Conservation (phyloP, 805 yeast species). For the Pachysolen tannophilus region DNA sequence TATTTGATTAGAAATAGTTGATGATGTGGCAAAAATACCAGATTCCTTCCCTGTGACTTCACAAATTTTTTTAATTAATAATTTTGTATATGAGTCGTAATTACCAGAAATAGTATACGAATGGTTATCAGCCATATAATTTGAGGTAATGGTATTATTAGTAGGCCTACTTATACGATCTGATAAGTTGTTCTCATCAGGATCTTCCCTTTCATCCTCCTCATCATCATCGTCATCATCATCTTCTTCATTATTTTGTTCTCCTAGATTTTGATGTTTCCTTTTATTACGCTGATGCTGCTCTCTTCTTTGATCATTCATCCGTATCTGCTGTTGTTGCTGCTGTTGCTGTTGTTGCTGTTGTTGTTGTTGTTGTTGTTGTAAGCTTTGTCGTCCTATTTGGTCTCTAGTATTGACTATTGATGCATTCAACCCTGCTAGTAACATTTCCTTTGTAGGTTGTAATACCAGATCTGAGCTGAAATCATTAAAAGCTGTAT, state of each 20-base stretch:
- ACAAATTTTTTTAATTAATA: conserved; percentile 57
- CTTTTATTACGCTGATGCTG: neutral
- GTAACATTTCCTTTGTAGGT: neutral
- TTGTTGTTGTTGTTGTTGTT: too few species aligned
- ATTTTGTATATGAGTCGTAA: conserved; percentile 53
- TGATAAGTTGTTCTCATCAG: too few species aligned
- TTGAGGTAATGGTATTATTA: neutral
- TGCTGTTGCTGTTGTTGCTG: too few species aligned
- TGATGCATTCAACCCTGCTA: neutral
- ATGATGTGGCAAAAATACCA: conserved; percentile 78
- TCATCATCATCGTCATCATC: neutral
- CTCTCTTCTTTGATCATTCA: too few species aligned
- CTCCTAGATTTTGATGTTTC: too few species aligned
- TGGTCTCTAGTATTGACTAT: neutral
- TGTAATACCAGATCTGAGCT: neutral
- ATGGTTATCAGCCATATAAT: neutral
- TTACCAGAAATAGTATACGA: neutral
- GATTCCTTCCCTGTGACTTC: conserved; percentile 69
- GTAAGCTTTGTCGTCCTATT: too few species aligned
- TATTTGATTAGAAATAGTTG: conserved; percentile 85
- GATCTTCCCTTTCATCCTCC: too few species aligned
- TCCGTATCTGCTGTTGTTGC: too few species aligned
- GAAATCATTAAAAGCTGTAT: neutral
- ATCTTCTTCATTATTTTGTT: neutral
- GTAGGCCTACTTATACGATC: too few species aligned